A percentile compares a stretch with the other conserved stretches of the same genome.
Conservation (phyloP, 106 monocot species). For the Xerophyta viscosa region DNA sequence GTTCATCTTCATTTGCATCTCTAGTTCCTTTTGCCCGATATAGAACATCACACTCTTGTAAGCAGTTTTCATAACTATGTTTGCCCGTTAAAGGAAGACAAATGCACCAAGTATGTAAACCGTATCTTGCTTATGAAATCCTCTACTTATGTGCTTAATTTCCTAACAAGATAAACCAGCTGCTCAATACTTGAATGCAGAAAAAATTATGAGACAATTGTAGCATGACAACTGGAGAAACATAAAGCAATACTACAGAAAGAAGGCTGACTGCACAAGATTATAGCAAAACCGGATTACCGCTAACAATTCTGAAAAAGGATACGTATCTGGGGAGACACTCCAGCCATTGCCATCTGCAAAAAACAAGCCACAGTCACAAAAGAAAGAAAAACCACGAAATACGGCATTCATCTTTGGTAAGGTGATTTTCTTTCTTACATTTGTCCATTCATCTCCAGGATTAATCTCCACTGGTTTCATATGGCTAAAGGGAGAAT, state of each 20-base stretch:
- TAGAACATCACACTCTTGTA: slow-evolving; percentile 91
- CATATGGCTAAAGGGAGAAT: slow-evolving; percentile 52
- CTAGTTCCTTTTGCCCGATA: slow-evolving; percentile 90
- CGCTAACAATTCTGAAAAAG: too few relatives aligned
- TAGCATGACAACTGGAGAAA: too few relatives aligned
- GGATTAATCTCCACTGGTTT: slow-evolving; percentile 86
- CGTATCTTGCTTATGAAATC: not conserved
- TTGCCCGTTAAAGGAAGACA: slow-evolving; percentile 16
- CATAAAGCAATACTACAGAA: too few relatives aligned
- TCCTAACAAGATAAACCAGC: not conserved
- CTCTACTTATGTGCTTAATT: not conserved
- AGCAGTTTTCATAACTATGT: slow-evolving; percentile 84
- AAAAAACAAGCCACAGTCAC: slow-evolving; percentile 15
- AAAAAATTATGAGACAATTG: too few relatives aligned
- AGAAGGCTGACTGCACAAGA: too few relatives aligned
- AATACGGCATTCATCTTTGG: not conserved
- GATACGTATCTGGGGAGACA: slow-evolving; percentile 52
- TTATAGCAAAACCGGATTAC: too few relatives aligned
- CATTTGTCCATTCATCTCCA: slow-evolving; percentile 93
- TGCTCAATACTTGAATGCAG: too few relatives aligned
- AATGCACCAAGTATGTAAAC: not conserved
- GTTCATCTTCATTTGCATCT: slow-evolving; percentile 95
- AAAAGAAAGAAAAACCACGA: slow-evolving; percentile 1
- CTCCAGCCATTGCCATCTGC: slow-evolving; percentile 82
- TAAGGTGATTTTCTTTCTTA: slow-evolving; percentile 35